Evolutionary conservation across 148 eudicot species (phyloP).

Genomic region (Limonium bicolor): DNA sequence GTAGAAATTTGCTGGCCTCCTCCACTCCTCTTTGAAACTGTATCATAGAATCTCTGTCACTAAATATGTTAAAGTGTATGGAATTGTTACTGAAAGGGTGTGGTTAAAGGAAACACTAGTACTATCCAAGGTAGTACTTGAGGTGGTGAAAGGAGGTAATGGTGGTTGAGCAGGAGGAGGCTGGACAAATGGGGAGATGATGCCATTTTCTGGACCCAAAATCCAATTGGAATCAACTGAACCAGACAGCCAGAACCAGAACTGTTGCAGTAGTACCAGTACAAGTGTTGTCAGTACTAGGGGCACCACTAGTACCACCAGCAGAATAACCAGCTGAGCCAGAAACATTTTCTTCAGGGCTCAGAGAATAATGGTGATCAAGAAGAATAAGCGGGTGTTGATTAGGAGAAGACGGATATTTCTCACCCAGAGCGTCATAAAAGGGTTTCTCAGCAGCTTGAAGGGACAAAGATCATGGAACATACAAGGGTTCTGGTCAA

Average conservation of each 20-base stretch:
- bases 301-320: too few species aligned
- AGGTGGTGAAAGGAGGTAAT: background rate
- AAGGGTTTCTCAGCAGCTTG: slow-evolving; percentile 3
- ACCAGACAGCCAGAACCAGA: too few species aligned
- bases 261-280: background rate
- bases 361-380: background rate
- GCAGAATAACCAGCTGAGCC: background rate
- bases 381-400: slow-evolving; percentile 5
- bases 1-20: slow-evolving; percentile 34
- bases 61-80: slow-evolving; percentile 15
- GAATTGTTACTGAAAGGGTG: slow-evolving; percentile 7
- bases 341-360: slow-evolving; percentile 1
- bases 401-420: slow-evolving; percentile 2
- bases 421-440: background rate
- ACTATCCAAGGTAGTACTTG: slow-evolving; percentile 2
- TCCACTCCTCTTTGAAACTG: slow-evolving; percentile 37
- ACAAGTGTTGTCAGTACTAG: background rate
- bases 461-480: slow-evolving; percentile 1
- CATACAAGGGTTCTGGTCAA: slow-evolving; percentile 2
- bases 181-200: too few species aligned
- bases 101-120: background rate
- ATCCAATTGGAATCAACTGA: slow-evolving; percentile 2
- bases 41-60: slow-evolving; percentile 23
- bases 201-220: background rate
- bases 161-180: too few species aligned